Evolutionary conservation across 306 rosid species (phyloP).

Genomic region (Trifolium fragiferum): DNA sequence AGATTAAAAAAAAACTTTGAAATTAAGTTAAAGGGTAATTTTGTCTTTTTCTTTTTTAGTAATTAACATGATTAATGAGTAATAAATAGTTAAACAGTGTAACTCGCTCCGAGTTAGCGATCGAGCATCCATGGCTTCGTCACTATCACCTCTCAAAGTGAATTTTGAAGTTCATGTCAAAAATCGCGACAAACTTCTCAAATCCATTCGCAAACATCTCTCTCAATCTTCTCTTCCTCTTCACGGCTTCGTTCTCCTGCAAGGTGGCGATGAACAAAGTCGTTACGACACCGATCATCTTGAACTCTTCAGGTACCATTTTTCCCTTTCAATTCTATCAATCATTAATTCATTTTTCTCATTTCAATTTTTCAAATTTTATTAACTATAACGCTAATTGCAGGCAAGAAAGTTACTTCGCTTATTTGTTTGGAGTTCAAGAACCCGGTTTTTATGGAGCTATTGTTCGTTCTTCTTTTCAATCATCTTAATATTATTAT

Average conservation of each 20-base stretch:
- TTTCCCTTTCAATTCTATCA: neutral
- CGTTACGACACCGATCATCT: constrained; percentile 88
- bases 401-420: constrained; percentile 95
- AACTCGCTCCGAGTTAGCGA: neutral
- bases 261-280: constrained; percentile 88
- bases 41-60: no score
- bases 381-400: neutral
- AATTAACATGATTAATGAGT: neutral
- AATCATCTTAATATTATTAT: neutral
- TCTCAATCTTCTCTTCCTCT: constrained; percentile 58
- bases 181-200: constrained; percentile 65
- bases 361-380: constrained; percentile 12
- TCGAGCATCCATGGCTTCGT: constrained; percentile 41
- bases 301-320: constrained; percentile 76
- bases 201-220: constrained; percentile 63
- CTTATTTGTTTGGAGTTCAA: constrained; percentile 82
- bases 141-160: constrained; percentile 60
- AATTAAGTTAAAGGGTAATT: no score
- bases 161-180: constrained; percentile 60
- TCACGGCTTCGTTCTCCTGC: constrained; percentile 79
- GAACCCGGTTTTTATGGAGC: constrained; percentile 95
- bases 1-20: no score
- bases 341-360: neutral
- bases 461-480: constrained; percentile 44
- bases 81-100: neutral